Evolutionary conservation across 805 yeast genomes (phyloP).

Genomic region (Ogataea dorogensis): DNA sequence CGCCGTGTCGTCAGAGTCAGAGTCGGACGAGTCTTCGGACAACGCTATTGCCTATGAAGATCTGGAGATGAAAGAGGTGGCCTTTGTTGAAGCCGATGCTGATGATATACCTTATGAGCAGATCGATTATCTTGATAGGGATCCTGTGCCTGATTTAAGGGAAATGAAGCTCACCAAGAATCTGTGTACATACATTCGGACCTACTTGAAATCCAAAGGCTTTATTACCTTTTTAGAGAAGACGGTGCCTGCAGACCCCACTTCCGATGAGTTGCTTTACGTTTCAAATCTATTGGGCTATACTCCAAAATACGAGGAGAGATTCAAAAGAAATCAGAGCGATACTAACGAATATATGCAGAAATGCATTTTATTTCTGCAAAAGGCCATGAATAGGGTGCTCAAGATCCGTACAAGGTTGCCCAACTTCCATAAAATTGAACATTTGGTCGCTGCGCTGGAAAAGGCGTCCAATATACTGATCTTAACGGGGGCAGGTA

Average conservation of each 20-base stretch:
- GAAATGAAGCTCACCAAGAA: slow-evolving; percentile 38
- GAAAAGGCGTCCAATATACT: slow-evolving; percentile 57
- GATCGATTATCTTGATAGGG: slow-evolving; percentile 16
- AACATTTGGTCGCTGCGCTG: slow-evolving; percentile 55
- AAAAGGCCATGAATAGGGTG: slow-evolving; percentile 65
- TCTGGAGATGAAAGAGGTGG: slow-evolving; percentile 9
- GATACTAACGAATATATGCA: slow-evolving; percentile 20
- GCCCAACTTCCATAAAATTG: slow-evolving; percentile 53
- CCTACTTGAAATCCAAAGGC: slow-evolving; percentile 59
- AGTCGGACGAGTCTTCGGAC: slow-evolving; percentile 7
- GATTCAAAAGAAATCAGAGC: slow-evolving; percentile 12
- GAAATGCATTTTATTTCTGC: slow-evolving; percentile 47
- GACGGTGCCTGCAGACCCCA: slow-evolving; percentile 60
- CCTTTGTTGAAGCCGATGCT: slow-evolving; percentile 5
- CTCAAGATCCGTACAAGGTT: slow-evolving; percentile 54
- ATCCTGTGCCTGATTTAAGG: slow-evolving; percentile 21
- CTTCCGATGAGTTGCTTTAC: slow-evolving; percentile 53
- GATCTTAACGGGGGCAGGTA: slow-evolving; percentile 91
- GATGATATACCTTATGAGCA: slow-evolving; percentile 7
- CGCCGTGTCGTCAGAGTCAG: slow-evolving; percentile 1
- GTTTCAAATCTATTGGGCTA: slow-evolving; percentile 66
- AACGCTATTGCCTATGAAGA: slow-evolving; percentile 7
- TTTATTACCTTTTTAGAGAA: slow-evolving; percentile 49
- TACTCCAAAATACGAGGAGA: slow-evolving; percentile 23
- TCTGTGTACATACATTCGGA: slow-evolving; percentile 45